These are phyloP conservation scores for Solanum tacnaense DNA, from an alignment of 257 asterid genomes.

Conservation along the genomic window DNA sequence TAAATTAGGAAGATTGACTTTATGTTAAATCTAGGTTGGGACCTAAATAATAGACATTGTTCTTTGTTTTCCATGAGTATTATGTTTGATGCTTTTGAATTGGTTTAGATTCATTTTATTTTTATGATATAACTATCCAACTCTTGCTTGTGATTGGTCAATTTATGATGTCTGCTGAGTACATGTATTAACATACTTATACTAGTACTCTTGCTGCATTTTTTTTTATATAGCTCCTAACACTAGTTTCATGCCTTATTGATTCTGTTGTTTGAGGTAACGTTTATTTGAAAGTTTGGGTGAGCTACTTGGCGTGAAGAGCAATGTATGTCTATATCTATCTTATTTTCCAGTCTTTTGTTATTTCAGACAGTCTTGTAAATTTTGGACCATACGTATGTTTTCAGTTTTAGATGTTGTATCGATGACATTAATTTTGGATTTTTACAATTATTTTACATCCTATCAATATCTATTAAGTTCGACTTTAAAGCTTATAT, in stretches of 20 bases:
- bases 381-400: no score
- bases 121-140: no score
- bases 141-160: accelerated
- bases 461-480: not conserved
- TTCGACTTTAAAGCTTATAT: no score
- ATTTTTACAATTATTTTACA: not conserved
- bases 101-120: not conserved
- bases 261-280: not conserved
- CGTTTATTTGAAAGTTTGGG: not conserved
- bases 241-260: not conserved
- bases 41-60: no score
- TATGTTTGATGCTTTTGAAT: not conserved
- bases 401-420: not conserved
- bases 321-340: not conserved
- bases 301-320: not conserved
- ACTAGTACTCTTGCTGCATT: not conserved
- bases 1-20: no score
- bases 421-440: not conserved
- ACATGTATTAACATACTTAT: no score
- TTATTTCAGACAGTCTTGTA: no score
- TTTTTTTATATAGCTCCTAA: not conserved
- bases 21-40: no score
- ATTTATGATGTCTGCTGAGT: not conserved
- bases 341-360: no score
- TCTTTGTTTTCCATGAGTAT: not conserved